phyloP scores from a whole-genome alignment of 2,329 filamentous ascomycete genomes.

The Teratosphaeria nubilosa region DNA sequence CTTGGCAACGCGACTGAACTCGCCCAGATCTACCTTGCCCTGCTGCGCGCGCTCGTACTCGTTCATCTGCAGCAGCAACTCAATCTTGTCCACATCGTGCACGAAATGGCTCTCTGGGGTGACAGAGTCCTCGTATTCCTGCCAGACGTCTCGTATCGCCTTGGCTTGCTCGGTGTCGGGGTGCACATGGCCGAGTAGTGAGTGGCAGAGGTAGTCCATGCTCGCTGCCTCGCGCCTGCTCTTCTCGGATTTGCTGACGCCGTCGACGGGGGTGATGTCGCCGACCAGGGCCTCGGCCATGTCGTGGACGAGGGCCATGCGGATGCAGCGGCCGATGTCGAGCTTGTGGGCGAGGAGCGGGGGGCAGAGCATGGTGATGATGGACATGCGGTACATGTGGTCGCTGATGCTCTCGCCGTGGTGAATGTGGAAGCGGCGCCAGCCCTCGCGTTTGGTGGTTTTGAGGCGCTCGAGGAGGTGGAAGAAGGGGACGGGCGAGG shows the following conservation, averaged over 20 bases:
- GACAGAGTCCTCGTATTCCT: conserved; percentile 84
- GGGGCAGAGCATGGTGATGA: conserved; percentile 88
- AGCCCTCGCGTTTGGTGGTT: conserved; percentile 92
- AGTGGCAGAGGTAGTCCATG: conserved; percentile 79
- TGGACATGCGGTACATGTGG: conserved; percentile 99
- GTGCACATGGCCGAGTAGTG: conserved; percentile 63
- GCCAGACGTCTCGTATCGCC: conserved; percentile 72
- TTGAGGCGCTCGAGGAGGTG: conserved; percentile 90
- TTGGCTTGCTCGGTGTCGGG: conserved; percentile 41
- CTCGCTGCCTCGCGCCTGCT: conserved; percentile 73
- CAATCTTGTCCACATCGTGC: conserved; percentile 95
- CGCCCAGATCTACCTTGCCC: conserved; percentile 62
- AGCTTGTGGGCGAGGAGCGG: conserved; percentile 59
- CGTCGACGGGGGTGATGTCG: conserved; percentile 90
- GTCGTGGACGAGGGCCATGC: conserved; percentile 94
- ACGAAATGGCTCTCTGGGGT: conserved; percentile 83
- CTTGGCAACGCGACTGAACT: conserved; percentile 72
- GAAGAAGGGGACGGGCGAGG: conserved; percentile 81
- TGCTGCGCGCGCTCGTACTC: conserved; percentile 76
- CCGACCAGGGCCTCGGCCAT: conserved; percentile 94
- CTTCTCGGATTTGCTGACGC: conserved; percentile 79
- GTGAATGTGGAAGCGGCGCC: conserved; percentile 74
- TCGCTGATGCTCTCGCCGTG: conserved; percentile 83
- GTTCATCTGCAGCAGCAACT: conserved; percentile 86
- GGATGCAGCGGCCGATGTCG: conserved; percentile 74